Percentiles rank a stretch among this genome's conserved stretches.
phyloP scores from a whole-genome alignment of 768 basidiomycete species.

The Pleurotus giganteus region DNA sequence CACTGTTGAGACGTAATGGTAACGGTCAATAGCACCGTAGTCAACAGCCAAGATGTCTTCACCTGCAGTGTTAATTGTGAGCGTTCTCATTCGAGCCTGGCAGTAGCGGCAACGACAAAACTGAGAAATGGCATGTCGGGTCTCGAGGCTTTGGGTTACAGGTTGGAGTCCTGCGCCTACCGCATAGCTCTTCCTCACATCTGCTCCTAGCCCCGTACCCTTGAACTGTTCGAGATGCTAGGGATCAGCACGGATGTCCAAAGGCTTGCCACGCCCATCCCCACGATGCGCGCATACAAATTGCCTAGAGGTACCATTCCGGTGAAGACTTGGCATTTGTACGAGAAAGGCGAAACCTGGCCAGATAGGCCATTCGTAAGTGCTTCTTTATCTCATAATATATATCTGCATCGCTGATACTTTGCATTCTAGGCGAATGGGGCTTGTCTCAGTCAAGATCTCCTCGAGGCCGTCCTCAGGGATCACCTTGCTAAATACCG shows the following conservation, averaged over 20 bases:
- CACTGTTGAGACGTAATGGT: too few species aligned
- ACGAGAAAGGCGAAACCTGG: conserved; percentile 17
- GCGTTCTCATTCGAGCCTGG: too few species aligned
- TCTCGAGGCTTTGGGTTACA: conserved; percentile 22
- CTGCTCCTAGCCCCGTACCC: conserved; percentile 20
- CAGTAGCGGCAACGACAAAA: conserved; percentile 19
- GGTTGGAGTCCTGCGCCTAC: conserved; percentile 6
- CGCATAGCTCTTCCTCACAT: not conserved
- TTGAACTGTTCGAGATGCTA: conserved; percentile 20
- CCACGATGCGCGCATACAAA: conserved; percentile 24
- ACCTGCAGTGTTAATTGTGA: too few species aligned
- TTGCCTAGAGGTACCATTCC: conserved; percentile 22
- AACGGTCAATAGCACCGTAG: too few species aligned
- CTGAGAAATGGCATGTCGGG: conserved; percentile 14
- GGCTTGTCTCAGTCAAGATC: conserved; percentile 15
- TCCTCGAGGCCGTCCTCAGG: conserved; percentile 18
- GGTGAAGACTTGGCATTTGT: conserved; percentile 23
- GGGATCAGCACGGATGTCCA: conserved; percentile 19
- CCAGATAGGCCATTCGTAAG: conserved; percentile 20
- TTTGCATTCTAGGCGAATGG: conserved; percentile 14
- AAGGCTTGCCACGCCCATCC: conserved; percentile 17
- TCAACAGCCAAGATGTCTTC: too few species aligned
- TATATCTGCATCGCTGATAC: not conserved
- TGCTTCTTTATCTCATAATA: not conserved
- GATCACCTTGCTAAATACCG: conserved; percentile 15